Base-by-base conservation (phyloP, 345 rosid species). In the Viola odorata region DNA sequence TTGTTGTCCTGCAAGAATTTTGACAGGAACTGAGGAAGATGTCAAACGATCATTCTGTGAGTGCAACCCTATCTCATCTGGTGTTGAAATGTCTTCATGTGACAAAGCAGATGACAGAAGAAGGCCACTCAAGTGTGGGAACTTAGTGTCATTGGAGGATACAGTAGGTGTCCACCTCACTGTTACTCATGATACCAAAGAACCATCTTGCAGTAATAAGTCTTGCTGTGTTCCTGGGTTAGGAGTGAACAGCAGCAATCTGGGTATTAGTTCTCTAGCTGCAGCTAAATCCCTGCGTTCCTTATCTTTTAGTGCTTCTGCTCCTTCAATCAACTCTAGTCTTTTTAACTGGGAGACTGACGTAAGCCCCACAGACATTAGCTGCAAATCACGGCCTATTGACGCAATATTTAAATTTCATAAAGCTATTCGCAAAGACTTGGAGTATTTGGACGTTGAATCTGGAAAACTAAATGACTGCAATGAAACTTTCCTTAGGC, bases 361-460 rank as follows among this genome's bases (percentile, higher is more conserved):
- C 62, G 61, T 56, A 16, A 73, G 76, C 56, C 80, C 79, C 37
- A 37, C 75, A 11, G 70, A 67, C 36, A 59, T 40, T 50, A 72
- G 76, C 41, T 73, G 65, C 42, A 40, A 59, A 44, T 58, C 77
- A 37, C 81, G 87, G 8, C 84, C 82, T 51, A 82, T 82, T 55
- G 87, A 82, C 66, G 80, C 73, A 72, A 82, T 82, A 75, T 82
- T 82, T 58, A 78, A 82, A 74, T 82, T 82, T 71, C 87, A 82
- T 67, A 82, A 82, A 66, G 87, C 87, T 64, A 80, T 80, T 42
- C 74, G 84, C 47, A 82, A 80, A 64, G 87, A 82, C 72, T 69
- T 80, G 81, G 87, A 82, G 58, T 80, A 77, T 78, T 74, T 82
- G 73, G 87, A 82, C 57, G 72, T 74, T 69, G 87, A 82, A 73